phyloP scores from a whole-genome alignment of 2,329 filamentous ascomycete species.

The Taxawa tesnikishii region DNA sequence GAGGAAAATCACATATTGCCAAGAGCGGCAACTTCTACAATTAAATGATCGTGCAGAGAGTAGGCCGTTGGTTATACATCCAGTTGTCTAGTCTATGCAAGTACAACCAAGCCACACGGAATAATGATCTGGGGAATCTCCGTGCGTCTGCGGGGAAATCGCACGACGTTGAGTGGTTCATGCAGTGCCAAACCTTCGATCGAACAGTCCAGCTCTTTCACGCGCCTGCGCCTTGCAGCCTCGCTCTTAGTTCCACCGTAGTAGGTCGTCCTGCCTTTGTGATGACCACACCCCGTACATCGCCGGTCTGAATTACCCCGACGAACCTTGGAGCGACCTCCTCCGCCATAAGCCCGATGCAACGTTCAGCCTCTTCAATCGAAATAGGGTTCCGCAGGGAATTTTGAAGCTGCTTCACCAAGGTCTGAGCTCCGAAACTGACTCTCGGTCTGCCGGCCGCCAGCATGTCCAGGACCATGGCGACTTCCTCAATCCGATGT shows the following conservation, averaged over 20 bases:
- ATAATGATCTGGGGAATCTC: too few species aligned
- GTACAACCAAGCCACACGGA: too few species aligned
- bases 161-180: too few species aligned
- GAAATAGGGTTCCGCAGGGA: constrained; percentile 34
- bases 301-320: constrained; percentile 22
- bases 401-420: constrained; percentile 30
- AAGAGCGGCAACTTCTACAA: too few species aligned
- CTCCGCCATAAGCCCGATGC: constrained; percentile 28
- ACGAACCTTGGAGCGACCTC: constrained; percentile 34
- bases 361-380: constrained; percentile 30
- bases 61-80: too few species aligned
- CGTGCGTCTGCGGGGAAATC: too few species aligned
- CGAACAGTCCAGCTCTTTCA: too few species aligned
- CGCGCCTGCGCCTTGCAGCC: too few species aligned
- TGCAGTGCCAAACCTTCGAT: too few species aligned
- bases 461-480: constrained; percentile 29
- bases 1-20: too few species aligned
- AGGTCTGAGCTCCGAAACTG: constrained; percentile 30
- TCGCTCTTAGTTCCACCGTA: constrained; percentile 15
- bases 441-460: constrained; percentile 23
- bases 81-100: too few species aligned
- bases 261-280: constrained; percentile 16
- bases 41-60: too few species aligned
- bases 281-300: constrained; percentile 31
- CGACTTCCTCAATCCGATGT: constrained; percentile 32